Conservation (phyloP, 306 rosid species). For the Medicago lupulina region DNA sequence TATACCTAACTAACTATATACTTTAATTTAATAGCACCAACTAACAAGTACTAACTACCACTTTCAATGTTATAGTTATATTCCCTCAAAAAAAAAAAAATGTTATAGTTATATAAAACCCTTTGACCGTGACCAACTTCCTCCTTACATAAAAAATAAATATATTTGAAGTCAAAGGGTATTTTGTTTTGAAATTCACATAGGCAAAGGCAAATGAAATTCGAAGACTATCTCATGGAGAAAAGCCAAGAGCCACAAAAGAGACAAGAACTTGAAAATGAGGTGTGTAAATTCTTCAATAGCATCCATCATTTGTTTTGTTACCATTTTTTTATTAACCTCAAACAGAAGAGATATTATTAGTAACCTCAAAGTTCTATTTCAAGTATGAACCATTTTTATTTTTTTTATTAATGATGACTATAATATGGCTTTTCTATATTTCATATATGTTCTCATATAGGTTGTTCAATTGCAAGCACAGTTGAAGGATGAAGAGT, state of each 20-base stretch:
- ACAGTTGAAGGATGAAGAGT: conserved; percentile 68
- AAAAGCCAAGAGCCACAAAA: conserved; percentile 59
- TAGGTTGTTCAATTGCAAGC: conserved; percentile 72
- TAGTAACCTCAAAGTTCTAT: conserved; percentile 1
- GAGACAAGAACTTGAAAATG: conserved; percentile 65
- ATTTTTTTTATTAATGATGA: background rate
- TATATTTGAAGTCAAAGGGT: conserved; percentile 19
- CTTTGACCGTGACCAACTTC: conserved; percentile 28
- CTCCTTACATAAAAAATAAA: background rate
- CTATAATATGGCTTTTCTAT: background rate
- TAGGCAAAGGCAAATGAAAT: conserved; percentile 63
- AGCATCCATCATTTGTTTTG: background rate
- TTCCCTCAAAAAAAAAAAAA: no score
- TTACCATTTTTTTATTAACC: no score
- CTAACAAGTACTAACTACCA: conserved; percentile 42
- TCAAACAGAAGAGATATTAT: no score
- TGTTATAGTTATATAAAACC: conserved; percentile 15
- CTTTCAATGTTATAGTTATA: conserved; percentile 20
- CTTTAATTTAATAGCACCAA: conserved; percentile 56
- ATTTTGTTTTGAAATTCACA: conserved; percentile 12
- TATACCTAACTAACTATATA: conserved; percentile 38
- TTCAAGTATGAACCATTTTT: background rate
- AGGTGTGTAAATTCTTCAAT: conserved; percentile 48
- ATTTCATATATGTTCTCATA: conserved; percentile 7
- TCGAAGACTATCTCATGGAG: conserved; percentile 76